These are phyloP conservation scores for Puccinia horiana DNA, from an alignment of 1,284 basidiomycete genomes.

Conservation along the genomic window DNA sequence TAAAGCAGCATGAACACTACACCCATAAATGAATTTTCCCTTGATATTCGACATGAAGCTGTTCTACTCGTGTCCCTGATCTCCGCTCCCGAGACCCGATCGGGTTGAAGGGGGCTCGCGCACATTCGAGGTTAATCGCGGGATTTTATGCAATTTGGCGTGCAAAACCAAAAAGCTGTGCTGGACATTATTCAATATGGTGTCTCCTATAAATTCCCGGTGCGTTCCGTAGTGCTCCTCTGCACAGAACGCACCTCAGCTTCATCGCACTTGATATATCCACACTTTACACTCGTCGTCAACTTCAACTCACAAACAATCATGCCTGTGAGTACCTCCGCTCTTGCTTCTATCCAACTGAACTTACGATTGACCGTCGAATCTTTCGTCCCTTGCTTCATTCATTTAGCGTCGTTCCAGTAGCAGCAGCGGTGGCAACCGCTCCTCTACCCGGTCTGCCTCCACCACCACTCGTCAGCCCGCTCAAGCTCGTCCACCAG, in stretches of 20 bases:
- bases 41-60: too few species aligned
- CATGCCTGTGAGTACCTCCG: slow-evolving; percentile 12
- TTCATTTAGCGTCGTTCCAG: slow-evolving; percentile 20
- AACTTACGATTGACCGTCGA: neutral
- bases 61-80: too few species aligned
- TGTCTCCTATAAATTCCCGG: neutral
- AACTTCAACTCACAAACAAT: neutral
- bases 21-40: too few species aligned
- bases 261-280: neutral
- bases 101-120: neutral
- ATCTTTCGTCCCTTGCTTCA: neutral
- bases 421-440: slow-evolving; percentile 39
- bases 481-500: slow-evolving; percentile 61
- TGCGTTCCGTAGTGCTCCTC: neutral
- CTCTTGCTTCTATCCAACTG: neutral
- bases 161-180: neutral
- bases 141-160: neutral
- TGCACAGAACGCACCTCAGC: neutral
- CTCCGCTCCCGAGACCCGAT: neutral
- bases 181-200: slow-evolving; percentile 6
- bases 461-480: slow-evolving; percentile 76
- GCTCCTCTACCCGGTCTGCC: slow-evolving; percentile 62
- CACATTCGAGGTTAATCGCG: neutral
- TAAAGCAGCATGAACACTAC: too few species aligned
- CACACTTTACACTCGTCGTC: neutral